Base-by-base conservation (phyloP, 2,329 filamentous ascomycete species). In the Aspergillus cejpii region DNA sequence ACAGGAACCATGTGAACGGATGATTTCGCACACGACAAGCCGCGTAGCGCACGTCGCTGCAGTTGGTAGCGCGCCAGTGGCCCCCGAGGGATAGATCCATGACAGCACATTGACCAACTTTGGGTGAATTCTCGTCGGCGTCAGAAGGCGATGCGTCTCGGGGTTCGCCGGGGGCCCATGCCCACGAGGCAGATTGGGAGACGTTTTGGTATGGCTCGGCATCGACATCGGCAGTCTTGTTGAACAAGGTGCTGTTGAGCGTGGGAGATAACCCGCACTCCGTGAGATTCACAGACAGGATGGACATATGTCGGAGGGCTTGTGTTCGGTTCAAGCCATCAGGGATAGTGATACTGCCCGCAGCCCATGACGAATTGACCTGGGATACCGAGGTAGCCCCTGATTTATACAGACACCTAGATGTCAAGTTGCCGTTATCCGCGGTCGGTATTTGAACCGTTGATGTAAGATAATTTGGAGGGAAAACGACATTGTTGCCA, bases 231-330 rank as follows among this genome's bases (percentile, higher is more conserved):
- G 79, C 78, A 7, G 77, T 78, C 15, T 58, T 51, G 45, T 71
- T 70, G 34, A 72, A 67, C 2, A 83, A 65, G 1, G 78, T 78
- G 17, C 60, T 56, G 56, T 84, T 83, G 6, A 84, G 67, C 2
- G 77, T 62, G 0, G 80, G 74, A 1, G 79, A 79, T 31, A 84
- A 73, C 12, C 81, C 82, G 55, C 82, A 85, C 7, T 67, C 62
- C 3, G 75, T 78, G 1, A 73, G 50, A 19, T 68, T 67, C 3
- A 60, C 54, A 8, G 68, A 54, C 5, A 68, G 52, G 12, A 58
- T 53, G 1, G 68, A 62, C 19, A 73, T 43, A 12, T 62, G 52
- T 2, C 27, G 49, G 41, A 68, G 49, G 21, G 62, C 53, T 21
- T 56, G 49, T 10, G 57, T 51, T 8, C 54, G 47, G 21, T 58